These are phyloP conservation scores for Ceratobasidium theobromae DNA, from an alignment of 1,284 basidiomycete species.

Conservation along the genomic window DNA sequence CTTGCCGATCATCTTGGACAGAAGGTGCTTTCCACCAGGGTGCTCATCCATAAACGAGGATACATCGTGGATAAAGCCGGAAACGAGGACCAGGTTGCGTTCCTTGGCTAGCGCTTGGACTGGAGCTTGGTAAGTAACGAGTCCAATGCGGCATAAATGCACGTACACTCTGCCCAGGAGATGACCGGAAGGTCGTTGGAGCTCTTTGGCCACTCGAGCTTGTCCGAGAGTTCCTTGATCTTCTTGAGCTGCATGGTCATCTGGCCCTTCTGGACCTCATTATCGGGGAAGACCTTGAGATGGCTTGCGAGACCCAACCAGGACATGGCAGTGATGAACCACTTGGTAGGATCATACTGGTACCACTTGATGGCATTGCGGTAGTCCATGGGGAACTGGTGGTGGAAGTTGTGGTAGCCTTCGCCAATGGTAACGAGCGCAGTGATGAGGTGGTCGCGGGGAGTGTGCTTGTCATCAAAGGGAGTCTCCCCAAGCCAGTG, in stretches of 20 bases:
- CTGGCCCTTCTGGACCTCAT: conserved; percentile 88
- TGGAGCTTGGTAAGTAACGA: too few species aligned
- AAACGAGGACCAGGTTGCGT: conserved; percentile 76
- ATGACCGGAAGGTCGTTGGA: conserved; percentile 78
- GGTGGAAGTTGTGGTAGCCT: conserved; percentile 97
- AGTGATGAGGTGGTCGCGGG: conserved; percentile 82
- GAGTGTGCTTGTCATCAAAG: conserved; percentile 95
- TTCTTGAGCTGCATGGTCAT: conserved; percentile 91
- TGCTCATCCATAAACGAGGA: conserved; percentile 85
- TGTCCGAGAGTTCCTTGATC: conserved; percentile 68
- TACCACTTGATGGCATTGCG: conserved; percentile 91
- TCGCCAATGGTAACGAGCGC: conserved; percentile 88
- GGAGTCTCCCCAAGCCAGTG: conserved; percentile 92
- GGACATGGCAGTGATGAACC: conserved; percentile 78
- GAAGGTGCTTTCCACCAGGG: conserved; percentile 71
- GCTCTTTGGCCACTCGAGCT: conserved; percentile 74
- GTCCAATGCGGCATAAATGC: too few species aligned
- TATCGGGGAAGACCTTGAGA: conserved; percentile 90
- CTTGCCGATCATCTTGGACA: conserved; percentile 67
- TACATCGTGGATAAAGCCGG: conserved; percentile 90
- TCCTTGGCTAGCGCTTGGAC: conserved; percentile 74
- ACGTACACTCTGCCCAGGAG: conserved; percentile 84
- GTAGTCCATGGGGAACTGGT: conserved; percentile 93
- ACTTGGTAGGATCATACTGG: conserved; percentile 87
- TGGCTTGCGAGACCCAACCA: conserved; percentile 77